Conservation (phyloP, 2,329 filamentous ascomycete species). For the Colletotrichum destructivum region DNA sequence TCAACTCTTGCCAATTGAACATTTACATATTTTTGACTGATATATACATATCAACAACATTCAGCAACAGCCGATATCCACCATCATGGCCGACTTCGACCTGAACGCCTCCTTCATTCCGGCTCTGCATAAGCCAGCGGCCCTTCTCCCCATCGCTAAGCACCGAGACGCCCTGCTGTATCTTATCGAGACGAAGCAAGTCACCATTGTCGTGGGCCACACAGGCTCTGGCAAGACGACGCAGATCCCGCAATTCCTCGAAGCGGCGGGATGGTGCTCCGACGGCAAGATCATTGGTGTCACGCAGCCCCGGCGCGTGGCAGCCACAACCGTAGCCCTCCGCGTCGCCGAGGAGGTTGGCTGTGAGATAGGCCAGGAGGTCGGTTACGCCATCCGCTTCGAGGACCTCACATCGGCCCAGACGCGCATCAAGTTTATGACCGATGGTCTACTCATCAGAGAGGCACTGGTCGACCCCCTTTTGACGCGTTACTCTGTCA, state of each 20-base stretch:
- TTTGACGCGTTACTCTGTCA: slow-evolving; percentile 90
- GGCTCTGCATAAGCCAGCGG: slow-evolving; percentile 86
- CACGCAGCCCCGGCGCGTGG: slow-evolving; percentile 93
- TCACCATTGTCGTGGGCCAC: slow-evolving; percentile 92
- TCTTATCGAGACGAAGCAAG: slow-evolving; percentile 84
- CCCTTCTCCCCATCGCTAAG: slow-evolving; percentile 88
- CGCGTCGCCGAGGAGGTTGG: slow-evolving; percentile 92
- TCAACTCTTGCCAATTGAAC: not conserved
- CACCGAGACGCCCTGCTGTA: slow-evolving; percentile 87
- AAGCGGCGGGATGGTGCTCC: slow-evolving; percentile 89
- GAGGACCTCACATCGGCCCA: slow-evolving; percentile 90
- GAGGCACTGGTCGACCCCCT: slow-evolving; percentile 95
- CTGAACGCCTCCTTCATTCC: slow-evolving; percentile 78
- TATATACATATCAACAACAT: not conserved
- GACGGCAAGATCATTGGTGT: slow-evolving; percentile 88
- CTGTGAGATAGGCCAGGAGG: slow-evolving; percentile 89
- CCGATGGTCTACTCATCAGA: slow-evolving; percentile 90
- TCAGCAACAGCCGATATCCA: not conserved
- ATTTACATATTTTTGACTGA: not conserved
- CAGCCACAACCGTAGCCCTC: slow-evolving; percentile 89
- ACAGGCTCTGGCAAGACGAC: slow-evolving; percentile 97
- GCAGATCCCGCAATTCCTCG: slow-evolving; percentile 92
- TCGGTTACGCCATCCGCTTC: slow-evolving; percentile 93
- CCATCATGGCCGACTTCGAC: slow-evolving; percentile 69
- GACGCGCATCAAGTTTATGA: slow-evolving; percentile 95